These are phyloP conservation scores for Ephemerocybe angulata DNA, from an alignment of 768 basidiomycete species.

Conservation along the genomic window DNA sequence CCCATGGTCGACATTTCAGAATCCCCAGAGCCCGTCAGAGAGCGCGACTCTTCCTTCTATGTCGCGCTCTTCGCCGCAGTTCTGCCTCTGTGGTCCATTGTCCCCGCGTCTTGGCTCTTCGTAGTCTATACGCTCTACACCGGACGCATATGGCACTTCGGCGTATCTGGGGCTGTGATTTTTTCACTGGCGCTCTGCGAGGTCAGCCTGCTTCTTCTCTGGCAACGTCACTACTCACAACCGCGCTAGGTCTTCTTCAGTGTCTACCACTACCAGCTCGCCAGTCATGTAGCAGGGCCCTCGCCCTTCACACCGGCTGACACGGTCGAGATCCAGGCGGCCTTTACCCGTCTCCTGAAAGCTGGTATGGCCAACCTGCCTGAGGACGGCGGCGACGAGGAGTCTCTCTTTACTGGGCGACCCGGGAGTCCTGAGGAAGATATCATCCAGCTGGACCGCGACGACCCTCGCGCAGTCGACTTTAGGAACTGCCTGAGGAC, in stretches of 20 bases:
- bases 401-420: constrained; percentile 42
- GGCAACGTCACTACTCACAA: not conserved
- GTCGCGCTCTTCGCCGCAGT: constrained; percentile 53
- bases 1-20: constrained; percentile 38
- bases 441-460: constrained; percentile 50
- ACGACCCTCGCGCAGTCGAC: constrained; percentile 71
- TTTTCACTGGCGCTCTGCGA: constrained; percentile 57
- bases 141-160: constrained; percentile 39
- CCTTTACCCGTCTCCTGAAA: constrained; percentile 61
- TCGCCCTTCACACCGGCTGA: constrained; percentile 44
- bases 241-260: constrained; percentile 60
- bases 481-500: constrained; percentile 67
- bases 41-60: constrained; percentile 52
- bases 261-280: constrained; percentile 55
- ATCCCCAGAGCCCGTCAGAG: constrained; percentile 30
- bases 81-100: constrained; percentile 59
- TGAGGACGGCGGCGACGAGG: constrained; percentile 52
- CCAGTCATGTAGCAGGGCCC: constrained; percentile 43
- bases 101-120: constrained; percentile 65
- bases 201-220: constrained; percentile 33
- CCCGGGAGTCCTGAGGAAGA: constrained; percentile 62
- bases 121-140: constrained; percentile 47
- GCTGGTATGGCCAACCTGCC: constrained; percentile 58
- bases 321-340: constrained; percentile 51
- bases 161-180: constrained; percentile 32